Evolutionary conservation across 139 green algal genomes (phyloP).

Genomic region (Volvox africanus): DNA sequence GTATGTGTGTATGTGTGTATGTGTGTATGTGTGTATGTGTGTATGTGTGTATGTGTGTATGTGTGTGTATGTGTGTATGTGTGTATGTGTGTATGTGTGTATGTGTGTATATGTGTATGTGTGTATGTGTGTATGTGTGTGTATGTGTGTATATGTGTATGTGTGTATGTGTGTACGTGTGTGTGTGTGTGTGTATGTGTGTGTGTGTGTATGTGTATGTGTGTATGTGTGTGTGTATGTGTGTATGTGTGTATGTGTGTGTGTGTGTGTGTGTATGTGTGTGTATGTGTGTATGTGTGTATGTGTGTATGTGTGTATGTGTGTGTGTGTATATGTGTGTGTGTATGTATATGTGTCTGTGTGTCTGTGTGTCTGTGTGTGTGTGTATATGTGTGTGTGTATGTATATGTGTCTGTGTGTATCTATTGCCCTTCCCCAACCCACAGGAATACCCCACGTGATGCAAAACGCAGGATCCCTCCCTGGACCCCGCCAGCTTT

Average conservation of each 20-base stretch:
- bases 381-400: not conserved
- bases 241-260: not conserved
- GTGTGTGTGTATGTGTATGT: not conserved
- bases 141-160: not conserved
- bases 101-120: not conserved
- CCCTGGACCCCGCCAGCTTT: conserved; percentile 14
- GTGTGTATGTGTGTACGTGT: not conserved
- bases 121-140: not conserved
- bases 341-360: too few relatives aligned
- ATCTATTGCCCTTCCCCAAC: not conserved
- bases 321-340: too few relatives aligned
- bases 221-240: not conserved
- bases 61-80: not conserved
- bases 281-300: not conserved
- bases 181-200: not conserved
- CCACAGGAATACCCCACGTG: not conserved
- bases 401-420: not conserved
- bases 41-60: not conserved
- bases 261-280: not conserved
- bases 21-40: not conserved
- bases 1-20: too few relatives aligned
- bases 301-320: not conserved
- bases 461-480: conserved; percentile 26
- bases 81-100: not conserved
- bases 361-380: not conserved